Conservation (phyloP, 495 filamentous ascomycete genomes). For the Elaphomyces granulatus region DNA sequence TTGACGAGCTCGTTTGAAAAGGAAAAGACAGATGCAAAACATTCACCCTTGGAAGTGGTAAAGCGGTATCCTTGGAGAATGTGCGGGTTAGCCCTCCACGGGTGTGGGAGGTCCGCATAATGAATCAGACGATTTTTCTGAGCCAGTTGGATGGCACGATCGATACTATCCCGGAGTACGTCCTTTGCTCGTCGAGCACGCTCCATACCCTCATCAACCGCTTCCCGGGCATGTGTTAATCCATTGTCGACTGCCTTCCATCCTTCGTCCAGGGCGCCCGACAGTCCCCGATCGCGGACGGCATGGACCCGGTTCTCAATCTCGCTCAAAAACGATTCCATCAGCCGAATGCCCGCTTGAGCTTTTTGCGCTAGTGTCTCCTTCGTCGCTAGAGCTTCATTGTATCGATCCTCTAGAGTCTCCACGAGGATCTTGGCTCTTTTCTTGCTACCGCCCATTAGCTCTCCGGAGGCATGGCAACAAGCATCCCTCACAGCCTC, state of each 20-base stretch:
- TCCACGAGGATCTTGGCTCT: conserved; percentile 83
- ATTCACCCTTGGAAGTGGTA: conserved; percentile 72
- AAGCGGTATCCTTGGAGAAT: conserved; percentile 89
- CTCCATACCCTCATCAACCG: conserved; percentile 76
- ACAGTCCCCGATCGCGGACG: conserved; percentile 46
- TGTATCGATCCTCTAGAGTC: conserved; percentile 80
- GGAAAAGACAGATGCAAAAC: conserved; percentile 65
- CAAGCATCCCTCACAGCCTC: conserved; percentile 80
- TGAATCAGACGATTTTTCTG: conserved; percentile 68
- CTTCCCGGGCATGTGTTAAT: conserved; percentile 56
- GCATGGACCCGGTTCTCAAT: conserved; percentile 72
- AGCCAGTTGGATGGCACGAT: conserved; percentile 63
- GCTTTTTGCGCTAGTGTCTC: conserved; percentile 87
- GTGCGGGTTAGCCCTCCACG: conserved; percentile 92
- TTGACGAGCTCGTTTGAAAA: conserved; percentile 91
- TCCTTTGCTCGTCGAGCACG: conserved; percentile 64
- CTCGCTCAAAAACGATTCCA: conserved; percentile 71
- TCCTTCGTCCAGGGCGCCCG: conserved; percentile 48
- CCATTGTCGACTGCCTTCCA: conserved; percentile 60
- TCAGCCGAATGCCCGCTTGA: conserved; percentile 67
- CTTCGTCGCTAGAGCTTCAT: conserved; percentile 71
- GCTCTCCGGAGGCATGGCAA: conserved; percentile 76
- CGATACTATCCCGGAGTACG: conserved; percentile 61
- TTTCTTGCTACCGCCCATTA: conserved; percentile 74
- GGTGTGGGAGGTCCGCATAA: conserved; percentile 79